phyloP scores from a whole-genome alignment of 2,329 filamentous ascomycete genomes.

The Hyphodiscus sp. region DNA sequence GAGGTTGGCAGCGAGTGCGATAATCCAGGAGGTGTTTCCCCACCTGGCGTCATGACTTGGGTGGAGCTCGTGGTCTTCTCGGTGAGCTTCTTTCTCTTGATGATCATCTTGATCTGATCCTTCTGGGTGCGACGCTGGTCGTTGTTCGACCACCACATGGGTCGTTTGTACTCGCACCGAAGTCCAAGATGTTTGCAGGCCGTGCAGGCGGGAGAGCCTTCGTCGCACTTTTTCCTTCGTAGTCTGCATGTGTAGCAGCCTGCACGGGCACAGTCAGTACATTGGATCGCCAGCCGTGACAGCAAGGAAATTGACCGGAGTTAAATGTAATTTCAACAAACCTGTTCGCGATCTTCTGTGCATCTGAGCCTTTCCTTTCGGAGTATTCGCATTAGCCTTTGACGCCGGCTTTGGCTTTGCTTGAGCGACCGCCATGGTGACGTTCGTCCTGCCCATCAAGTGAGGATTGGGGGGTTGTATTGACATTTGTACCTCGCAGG shows the following conservation, averaged over 20 bases:
- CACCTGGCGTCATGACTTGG: slow-evolving; percentile 41
- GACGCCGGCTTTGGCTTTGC: slow-evolving; percentile 53
- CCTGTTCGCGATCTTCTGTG: slow-evolving; percentile 92
- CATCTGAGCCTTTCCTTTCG: slow-evolving; percentile 75
- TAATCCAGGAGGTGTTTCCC: slow-evolving; percentile 66
- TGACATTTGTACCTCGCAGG: slow-evolving; percentile 48
- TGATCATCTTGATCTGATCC: slow-evolving; percentile 92
- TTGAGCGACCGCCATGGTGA: slow-evolving; percentile 53
- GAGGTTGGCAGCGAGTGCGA: slow-evolving; percentile 78
- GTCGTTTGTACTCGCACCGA: slow-evolving; percentile 91
- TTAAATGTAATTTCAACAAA: slow-evolving; percentile 42
- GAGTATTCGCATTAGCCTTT: slow-evolving; percentile 44
- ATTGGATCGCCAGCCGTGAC: slow-evolving; percentile 48
- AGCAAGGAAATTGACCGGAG: slow-evolving; percentile 23
- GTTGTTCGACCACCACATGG: slow-evolving; percentile 95
- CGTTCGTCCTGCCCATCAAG: slow-evolving; percentile 32
- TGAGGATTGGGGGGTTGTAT: slow-evolving; percentile 55
- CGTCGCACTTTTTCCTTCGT: slow-evolving; percentile 64
- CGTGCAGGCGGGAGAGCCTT: slow-evolving; percentile 55
- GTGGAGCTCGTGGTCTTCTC: slow-evolving; percentile 64
- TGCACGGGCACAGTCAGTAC: slow-evolving; percentile 29
- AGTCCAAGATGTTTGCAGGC: slow-evolving; percentile 68
- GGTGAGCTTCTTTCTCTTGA: slow-evolving; percentile 91
- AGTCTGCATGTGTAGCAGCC: slow-evolving; percentile 65
- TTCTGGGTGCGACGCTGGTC: slow-evolving; percentile 82